A percentile compares a stretch with the other conserved stretches of the same genome.
phyloP scores from a whole-genome alignment of 352 stramenopile species.

The Globisporangium carolinianum region DNA sequence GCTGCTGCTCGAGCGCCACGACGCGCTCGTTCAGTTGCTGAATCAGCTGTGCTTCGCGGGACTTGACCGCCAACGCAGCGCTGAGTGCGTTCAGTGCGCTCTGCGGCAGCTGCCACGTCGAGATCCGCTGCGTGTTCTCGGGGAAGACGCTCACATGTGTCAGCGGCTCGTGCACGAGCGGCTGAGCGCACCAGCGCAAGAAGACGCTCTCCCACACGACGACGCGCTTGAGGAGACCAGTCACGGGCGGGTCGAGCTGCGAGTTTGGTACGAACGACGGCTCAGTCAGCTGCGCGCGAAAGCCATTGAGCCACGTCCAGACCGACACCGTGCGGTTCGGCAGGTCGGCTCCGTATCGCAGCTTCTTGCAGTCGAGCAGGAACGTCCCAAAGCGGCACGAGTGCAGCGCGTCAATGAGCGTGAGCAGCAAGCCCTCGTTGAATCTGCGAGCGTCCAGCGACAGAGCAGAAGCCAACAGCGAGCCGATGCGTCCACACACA shows the following conservation, averaged over 20 bases:
- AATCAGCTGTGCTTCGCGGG: constrained; percentile 33
- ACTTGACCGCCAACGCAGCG: constrained; percentile 27
- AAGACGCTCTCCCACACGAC: constrained; percentile 65
- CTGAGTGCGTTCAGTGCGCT: constrained; percentile 45
- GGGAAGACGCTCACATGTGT: constrained; percentile 38
- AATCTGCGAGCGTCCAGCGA: constrained; percentile 47
- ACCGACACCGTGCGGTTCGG: constrained; percentile 60
- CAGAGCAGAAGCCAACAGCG: background rate
- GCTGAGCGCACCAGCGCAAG: constrained; percentile 67
- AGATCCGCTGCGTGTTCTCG: constrained; percentile 43
- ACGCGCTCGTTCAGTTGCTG: constrained; percentile 34
- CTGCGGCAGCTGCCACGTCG: constrained; percentile 65
- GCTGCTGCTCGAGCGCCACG: constrained; percentile 23
- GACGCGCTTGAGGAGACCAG: constrained; percentile 58
- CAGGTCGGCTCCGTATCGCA: constrained; percentile 47
- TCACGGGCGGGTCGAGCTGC: constrained; percentile 43
- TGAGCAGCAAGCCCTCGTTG: constrained; percentile 89
- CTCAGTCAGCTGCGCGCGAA: constrained; percentile 52
- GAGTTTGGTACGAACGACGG: constrained; percentile 41
- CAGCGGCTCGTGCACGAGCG: constrained; percentile 38
- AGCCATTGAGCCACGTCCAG: constrained; percentile 83
- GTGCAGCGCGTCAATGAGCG: constrained; percentile 94
- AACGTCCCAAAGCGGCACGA: constrained; percentile 98
- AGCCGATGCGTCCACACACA: background rate
- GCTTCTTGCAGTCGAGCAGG: constrained; percentile 93